These are phyloP conservation scores for bread wheat (Triticum aestivum) DNA, from an alignment of 176 grass and related monocot genomes.

Conservation along the genomic window DNA sequence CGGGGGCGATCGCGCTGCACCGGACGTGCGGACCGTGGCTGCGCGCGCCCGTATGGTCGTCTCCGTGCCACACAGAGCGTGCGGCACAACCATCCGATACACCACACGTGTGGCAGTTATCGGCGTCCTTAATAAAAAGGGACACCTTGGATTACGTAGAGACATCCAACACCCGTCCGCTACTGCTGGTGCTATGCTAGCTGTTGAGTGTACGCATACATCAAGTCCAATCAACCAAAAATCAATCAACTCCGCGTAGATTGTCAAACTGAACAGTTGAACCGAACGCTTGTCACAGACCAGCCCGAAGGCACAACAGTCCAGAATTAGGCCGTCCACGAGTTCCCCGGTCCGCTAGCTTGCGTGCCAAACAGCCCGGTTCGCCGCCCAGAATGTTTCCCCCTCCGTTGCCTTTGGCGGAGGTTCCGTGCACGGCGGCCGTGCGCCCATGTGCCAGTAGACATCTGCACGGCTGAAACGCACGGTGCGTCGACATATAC, in stretches of 20 bases:
- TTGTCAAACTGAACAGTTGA: neutral
- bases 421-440: slow-evolving; percentile 4
- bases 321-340: neutral
- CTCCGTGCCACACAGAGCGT: too few relatives aligned
- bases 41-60: too few relatives aligned
- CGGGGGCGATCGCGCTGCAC: too few relatives aligned
- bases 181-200: neutral
- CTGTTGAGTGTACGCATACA: neutral
- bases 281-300: neutral
- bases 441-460: neutral
- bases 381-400: neutral
- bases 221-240: neutral
- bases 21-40: too few relatives aligned
- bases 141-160: too few relatives aligned
- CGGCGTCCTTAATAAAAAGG: too few relatives aligned
- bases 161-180: neutral
- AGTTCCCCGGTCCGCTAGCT: neutral
- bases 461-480: neutral
- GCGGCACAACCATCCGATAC: too few relatives aligned
- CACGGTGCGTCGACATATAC: neutral
- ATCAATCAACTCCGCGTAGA: neutral
- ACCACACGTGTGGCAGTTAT: too few relatives aligned
- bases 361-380: neutral
- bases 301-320: neutral
- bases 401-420: neutral